Evolutionary conservation across 108 stramenopile species (phyloP).

Genomic region (Conticribra guillardii): DNA sequence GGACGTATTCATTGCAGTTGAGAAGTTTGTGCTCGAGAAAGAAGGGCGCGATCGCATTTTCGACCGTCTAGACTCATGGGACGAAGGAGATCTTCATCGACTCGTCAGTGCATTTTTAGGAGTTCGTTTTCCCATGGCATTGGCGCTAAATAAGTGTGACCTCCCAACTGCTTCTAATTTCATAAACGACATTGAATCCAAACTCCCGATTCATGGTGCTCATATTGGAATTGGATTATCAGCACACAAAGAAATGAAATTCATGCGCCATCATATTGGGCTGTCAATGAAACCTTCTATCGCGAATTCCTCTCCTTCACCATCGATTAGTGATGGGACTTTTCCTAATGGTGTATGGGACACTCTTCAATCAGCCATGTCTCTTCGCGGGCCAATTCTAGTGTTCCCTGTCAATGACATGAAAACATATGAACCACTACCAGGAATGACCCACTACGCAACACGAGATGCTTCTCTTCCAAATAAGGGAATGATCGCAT

Average conservation of each 20-base stretch:
- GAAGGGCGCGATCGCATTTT: conserved; percentile 59
- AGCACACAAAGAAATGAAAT: conserved; percentile 76
- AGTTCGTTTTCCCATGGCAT: conserved; percentile 86
- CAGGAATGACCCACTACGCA: conserved; percentile 59
- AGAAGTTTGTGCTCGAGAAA: conserved; percentile 56
- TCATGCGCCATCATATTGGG: conserved; percentile 58
- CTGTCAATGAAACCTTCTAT: conserved; percentile 6
- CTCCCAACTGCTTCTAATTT: conserved; percentile 51
- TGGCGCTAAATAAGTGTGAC: conserved; percentile 90
- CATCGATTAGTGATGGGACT: background rate
- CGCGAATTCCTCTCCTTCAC: background rate
- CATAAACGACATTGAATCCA: conserved; percentile 50
- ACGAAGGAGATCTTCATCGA: conserved; percentile 79
- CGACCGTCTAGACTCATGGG: conserved; percentile 69
- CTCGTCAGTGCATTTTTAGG: conserved; percentile 83
- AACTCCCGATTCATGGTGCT: conserved; percentile 81
- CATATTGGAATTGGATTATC: conserved; percentile 71
- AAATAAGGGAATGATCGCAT: conserved; percentile 66
- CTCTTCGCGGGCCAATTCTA: conserved; percentile 63
- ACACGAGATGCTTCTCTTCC: conserved; percentile 68
- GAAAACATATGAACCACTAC: conserved; percentile 65
- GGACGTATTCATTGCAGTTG: conserved; percentile 66
- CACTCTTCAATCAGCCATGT: conserved; percentile 72
- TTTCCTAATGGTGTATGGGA: conserved; percentile 69
- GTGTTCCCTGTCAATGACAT: conserved; percentile 85